Conservation (phyloP, 2,329 filamentous ascomycete species). For the Colletotrichum sp. region DNA sequence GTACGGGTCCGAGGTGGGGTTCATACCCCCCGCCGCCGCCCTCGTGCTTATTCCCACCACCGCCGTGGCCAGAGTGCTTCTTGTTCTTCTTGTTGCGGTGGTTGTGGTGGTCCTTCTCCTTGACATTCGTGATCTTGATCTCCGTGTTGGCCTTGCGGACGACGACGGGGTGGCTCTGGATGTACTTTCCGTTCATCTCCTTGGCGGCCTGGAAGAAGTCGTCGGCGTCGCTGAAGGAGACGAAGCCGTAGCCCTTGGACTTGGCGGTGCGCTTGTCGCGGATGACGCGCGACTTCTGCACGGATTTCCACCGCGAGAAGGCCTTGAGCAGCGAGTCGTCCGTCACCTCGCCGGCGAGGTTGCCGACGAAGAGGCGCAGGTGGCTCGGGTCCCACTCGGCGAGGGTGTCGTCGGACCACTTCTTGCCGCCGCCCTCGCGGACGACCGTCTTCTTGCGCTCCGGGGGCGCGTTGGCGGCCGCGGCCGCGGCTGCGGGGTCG, state of each 20-base stretch:
- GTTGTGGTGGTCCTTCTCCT: slow-evolving; percentile 38
- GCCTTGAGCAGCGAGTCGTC: slow-evolving; percentile 95
- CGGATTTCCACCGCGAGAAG: slow-evolving; percentile 84
- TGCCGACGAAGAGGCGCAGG: slow-evolving; percentile 94
- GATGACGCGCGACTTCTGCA: slow-evolving; percentile 92
- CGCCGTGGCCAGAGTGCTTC: slow-evolving; percentile 23
- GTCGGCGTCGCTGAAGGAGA: slow-evolving; percentile 93
- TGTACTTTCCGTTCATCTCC: slow-evolving; percentile 99
- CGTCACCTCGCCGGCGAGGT: slow-evolving; percentile 95
- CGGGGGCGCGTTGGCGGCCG: slow-evolving; percentile 51
- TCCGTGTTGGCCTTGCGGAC: slow-evolving; percentile 91
- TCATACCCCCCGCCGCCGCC: slow-evolving; percentile 49
- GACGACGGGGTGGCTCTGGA: slow-evolving; percentile 92
- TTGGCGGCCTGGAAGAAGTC: slow-evolving; percentile 96
- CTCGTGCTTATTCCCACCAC: slow-evolving; percentile 34
- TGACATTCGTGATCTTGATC: slow-evolving; percentile 77
- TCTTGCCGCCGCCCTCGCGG: slow-evolving; percentile 87
- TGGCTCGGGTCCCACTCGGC: slow-evolving; percentile 97
- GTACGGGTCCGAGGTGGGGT: slow-evolving; percentile 53
- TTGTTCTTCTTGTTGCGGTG: slow-evolving; percentile 36
- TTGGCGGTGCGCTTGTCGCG: slow-evolving; percentile 96
- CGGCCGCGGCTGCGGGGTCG: slow-evolving; percentile 41
- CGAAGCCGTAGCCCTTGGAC: slow-evolving; percentile 95
- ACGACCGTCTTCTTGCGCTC: slow-evolving; percentile 85
- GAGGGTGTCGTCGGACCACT: slow-evolving; percentile 86